Conservation (phyloP, 176 grass and related monocot species). For the Oryza nivara region DNA sequence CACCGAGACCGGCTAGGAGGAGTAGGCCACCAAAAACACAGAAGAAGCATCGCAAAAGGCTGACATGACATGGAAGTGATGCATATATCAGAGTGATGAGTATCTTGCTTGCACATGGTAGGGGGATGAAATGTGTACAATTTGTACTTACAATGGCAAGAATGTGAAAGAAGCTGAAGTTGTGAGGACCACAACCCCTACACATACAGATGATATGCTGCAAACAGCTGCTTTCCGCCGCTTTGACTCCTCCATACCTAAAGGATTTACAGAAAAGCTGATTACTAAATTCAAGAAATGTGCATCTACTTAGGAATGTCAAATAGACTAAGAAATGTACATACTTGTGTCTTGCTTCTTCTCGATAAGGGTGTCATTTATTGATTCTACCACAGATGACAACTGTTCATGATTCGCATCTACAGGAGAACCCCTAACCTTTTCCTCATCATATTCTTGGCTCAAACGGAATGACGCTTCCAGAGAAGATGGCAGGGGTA, state of each 20-base stretch:
- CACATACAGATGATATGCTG: conserved; percentile 75
- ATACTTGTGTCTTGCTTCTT: conserved; percentile 71
- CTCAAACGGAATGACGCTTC: conserved; percentile 71
- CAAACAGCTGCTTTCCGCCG: conserved; percentile 61
- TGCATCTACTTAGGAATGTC: conserved; percentile 15
- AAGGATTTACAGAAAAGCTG: conserved; percentile 2
- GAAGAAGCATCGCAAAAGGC: conserved; percentile 36
- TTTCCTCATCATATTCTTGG: conserved; percentile 66
- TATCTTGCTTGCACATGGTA: not conserved
- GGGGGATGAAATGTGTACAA: not conserved
- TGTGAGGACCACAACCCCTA: conserved; percentile 76
- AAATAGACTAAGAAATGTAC: conserved; percentile 11
- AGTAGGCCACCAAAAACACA: conserved; percentile 63
- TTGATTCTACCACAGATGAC: conserved; percentile 51
- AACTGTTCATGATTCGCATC: conserved; percentile 31
- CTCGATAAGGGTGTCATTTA: conserved; percentile 54
- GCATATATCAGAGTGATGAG: conserved; percentile 21
- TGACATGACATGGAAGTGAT: conserved; percentile 13
- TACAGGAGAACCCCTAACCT: conserved; percentile 37
- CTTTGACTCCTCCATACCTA: conserved; percentile 65
- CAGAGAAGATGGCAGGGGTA: conserved; percentile 85
- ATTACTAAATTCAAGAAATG: not conserved
- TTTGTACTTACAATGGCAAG: conserved; percentile 68
- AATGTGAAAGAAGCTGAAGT: conserved; percentile 68
- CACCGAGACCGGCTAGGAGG: conserved; percentile 51